These are phyloP conservation scores for Suillus plorans DNA, from an alignment of 768 basidiomycete species.

Conservation along the genomic window DNA sequence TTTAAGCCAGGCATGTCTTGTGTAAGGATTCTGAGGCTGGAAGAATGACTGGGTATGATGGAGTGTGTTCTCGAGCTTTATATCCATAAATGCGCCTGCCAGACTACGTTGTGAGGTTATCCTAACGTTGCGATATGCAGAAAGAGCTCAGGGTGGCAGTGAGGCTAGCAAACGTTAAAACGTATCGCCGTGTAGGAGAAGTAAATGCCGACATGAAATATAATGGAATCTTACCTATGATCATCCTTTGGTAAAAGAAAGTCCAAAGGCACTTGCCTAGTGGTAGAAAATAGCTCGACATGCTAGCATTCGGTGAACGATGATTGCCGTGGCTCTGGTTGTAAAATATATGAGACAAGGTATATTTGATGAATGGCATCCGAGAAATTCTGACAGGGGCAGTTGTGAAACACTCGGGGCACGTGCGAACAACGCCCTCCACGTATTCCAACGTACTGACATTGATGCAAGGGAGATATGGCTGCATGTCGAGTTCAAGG, in stretches of 20 bases:
- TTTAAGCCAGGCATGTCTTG: constrained; percentile 17
- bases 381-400: background rate
- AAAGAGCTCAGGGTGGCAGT: background rate
- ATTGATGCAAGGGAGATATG: background rate
- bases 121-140: background rate
- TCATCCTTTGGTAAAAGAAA: background rate
- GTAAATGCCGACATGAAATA: background rate
- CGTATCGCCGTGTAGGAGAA: background rate
- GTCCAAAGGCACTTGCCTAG: background rate
- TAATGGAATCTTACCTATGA: too few relatives aligned
- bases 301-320: background rate
- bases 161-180: background rate
- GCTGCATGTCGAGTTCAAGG: background rate
- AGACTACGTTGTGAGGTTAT: background rate
- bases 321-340: background rate
- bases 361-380: background rate
- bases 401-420: background rate
- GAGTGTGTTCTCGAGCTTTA: constrained; percentile 1
- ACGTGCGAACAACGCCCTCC: background rate
- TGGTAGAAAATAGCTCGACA: background rate
- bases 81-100: background rate
- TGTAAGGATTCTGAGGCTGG: constrained; percentile 19
- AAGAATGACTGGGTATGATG: constrained; percentile 6
- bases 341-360: background rate
- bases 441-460: background rate